Evolutionary conservation across 257 asterid species (phyloP).

Genomic region (Solanum medicagineum): DNA sequence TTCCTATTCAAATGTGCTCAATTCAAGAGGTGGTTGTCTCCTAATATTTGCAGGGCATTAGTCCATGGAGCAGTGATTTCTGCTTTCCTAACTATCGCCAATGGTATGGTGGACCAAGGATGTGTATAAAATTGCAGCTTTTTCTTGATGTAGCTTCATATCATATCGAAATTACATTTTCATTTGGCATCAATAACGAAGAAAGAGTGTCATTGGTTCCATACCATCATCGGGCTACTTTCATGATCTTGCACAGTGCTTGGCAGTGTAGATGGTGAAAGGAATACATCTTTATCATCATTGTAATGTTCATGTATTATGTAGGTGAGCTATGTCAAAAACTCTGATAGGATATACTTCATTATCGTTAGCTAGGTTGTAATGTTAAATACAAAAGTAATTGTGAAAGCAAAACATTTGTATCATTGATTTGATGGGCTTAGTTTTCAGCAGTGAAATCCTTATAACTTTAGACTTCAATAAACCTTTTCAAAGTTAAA

Average conservation of each 20-base stretch:
- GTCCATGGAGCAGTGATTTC: conserved; percentile 86
- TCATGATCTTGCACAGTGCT: not conserved
- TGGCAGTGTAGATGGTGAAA: not conserved
- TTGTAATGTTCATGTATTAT: not conserved
- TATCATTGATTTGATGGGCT: not conserved
- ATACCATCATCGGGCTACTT: not conserved
- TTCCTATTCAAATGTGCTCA: not conserved
- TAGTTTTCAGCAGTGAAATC: not conserved
- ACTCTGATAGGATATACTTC: not conserved
- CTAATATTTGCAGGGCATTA: conserved; percentile 40
- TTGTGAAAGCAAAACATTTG: not conserved
- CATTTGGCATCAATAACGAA: not conserved
- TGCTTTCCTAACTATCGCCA: conserved; percentile 80
- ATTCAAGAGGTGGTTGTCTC: not conserved
- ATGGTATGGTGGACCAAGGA: conserved; percentile 93
- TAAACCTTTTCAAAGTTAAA: not conserved
- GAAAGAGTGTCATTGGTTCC: not conserved
- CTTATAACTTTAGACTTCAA: not conserved
- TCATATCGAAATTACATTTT: not conserved
- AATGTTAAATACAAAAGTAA: not conserved
- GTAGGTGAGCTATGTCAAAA: not conserved
- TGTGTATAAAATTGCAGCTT: conserved; percentile 37
- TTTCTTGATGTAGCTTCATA: not conserved
- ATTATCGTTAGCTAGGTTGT: not conserved
- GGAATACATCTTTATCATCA: not conserved